These are phyloP conservation scores for Solidago caesia DNA, from an alignment of 129 eudicot genomes.

Conservation along the genomic window DNA sequence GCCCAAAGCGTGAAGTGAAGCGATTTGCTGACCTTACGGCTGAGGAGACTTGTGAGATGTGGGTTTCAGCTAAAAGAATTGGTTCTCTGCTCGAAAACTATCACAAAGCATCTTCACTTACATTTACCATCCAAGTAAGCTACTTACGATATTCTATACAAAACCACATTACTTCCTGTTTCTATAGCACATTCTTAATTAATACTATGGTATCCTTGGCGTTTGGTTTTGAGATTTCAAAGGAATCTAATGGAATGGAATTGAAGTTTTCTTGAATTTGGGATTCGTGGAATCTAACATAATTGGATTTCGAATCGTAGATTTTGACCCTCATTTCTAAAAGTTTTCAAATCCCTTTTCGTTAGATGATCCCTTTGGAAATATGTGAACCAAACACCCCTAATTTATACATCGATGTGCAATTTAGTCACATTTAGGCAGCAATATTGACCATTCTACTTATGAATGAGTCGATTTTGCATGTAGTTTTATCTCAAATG, in stretches of 20 bases:
- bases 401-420: background rate
- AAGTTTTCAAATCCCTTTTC: too few species aligned
- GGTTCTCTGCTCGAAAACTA: conserved; percentile 68
- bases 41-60: conserved; percentile 66
- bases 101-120: conserved; percentile 84
- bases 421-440: background rate
- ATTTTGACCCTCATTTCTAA: too few species aligned
- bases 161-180: background rate
- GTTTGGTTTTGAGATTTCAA: background rate
- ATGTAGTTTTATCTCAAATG: too few species aligned
- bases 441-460: too few species aligned
- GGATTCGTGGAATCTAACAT: too few species aligned
- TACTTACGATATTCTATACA: background rate
- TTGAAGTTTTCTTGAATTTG: too few species aligned
- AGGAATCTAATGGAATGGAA: background rate
- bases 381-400: too few species aligned
- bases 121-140: conserved; percentile 76
- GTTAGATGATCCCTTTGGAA: too few species aligned
- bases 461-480: too few species aligned
- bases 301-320: too few species aligned
- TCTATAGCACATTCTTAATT: background rate
- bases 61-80: conserved; percentile 69
- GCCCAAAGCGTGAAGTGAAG: conserved; percentile 86
- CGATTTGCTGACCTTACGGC: conserved; percentile 74
- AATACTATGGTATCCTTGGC: background rate